phyloP scores from a whole-genome alignment of 1,284 basidiomycete genomes.

The Vanrija pseudolonga region DNA sequence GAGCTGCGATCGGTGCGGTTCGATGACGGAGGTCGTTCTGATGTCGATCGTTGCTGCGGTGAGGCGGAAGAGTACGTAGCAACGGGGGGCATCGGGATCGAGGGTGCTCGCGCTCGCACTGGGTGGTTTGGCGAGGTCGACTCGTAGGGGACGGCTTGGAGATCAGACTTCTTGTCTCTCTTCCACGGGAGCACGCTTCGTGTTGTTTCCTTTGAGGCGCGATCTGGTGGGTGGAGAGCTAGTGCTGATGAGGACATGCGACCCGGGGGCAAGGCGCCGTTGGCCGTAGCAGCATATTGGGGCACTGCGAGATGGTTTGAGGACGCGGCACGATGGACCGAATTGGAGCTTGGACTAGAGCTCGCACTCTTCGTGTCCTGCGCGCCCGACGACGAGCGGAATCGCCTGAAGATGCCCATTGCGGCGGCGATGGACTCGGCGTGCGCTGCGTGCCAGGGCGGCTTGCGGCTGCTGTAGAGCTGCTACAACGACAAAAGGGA shows the following conservation, averaged over 20 bases:
- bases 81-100: neutral
- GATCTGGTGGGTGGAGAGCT: neutral
- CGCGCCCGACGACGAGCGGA: constrained; percentile 13
- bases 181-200: neutral
- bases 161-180: neutral
- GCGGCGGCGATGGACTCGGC: neutral
- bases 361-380: neutral
- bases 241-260: neutral
- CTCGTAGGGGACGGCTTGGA: neutral
- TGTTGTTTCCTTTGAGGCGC: neutral
- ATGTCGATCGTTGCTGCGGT: neutral
- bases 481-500: too few species aligned
- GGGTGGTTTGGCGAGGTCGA: neutral
- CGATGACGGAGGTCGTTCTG: neutral
- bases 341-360: neutral
- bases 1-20: too few species aligned
- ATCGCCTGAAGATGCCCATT: constrained; percentile 17
- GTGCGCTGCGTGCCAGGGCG: too few species aligned
- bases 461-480: too few species aligned
- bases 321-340: constrained; percentile 1
- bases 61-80: neutral
- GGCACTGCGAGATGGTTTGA: neutral
- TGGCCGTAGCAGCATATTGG: neutral
- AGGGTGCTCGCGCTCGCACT: neutral
- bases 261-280: neutral